Evolutionary conservation across 768 basidiomycete genomes (phyloP), one percentile per base, ranked within the genome.

Genomic region (Lentinula detonsa): DNA sequence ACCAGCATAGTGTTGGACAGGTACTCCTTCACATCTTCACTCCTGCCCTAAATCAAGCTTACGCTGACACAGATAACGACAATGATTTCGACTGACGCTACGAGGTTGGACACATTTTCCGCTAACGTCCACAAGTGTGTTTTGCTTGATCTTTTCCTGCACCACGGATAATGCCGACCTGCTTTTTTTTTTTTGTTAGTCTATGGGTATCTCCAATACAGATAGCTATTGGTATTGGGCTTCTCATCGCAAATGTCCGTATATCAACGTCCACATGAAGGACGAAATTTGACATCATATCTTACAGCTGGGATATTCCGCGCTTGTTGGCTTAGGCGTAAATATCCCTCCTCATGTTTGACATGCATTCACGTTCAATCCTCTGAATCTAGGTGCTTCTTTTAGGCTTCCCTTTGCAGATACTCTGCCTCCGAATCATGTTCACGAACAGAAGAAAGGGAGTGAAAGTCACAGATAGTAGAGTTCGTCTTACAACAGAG

Each of bases 401-500:
- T 33, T 31, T 63, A 11, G 62, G 62, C 1, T 52, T 86, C 63
- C 87, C 88, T 0, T 62, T 87, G 2, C 86, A 89, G 67, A 67
- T 80, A 33, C 39, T 63, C 31, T 74, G 87, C 31, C 81, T 84
- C 31, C 65, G 70, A 45, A 72, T 80, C 46, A 81, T 88, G 75
- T 81, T 85, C 66, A 67, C 63, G 9, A 82, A 84, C 62, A 77
- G 81, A 35, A 73, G 75, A 59, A 83, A 83, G 64, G 82, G 81
- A 33, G 81, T 89, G 55, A 78, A 82, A 64, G 78, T 88, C 61
- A 88, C 88, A 4, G 90, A 91, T 65, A 76, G 76, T 53, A 81
- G 89, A 11, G 84, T 90, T 10, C 74, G 87, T 13, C 75, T 89
- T 23, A 79, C 83, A 0, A 85, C 81, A 1, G 90, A 90, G 71